Conservation (phyloP, 805 yeast genomes). For the Ogataea saltuana region DNA sequence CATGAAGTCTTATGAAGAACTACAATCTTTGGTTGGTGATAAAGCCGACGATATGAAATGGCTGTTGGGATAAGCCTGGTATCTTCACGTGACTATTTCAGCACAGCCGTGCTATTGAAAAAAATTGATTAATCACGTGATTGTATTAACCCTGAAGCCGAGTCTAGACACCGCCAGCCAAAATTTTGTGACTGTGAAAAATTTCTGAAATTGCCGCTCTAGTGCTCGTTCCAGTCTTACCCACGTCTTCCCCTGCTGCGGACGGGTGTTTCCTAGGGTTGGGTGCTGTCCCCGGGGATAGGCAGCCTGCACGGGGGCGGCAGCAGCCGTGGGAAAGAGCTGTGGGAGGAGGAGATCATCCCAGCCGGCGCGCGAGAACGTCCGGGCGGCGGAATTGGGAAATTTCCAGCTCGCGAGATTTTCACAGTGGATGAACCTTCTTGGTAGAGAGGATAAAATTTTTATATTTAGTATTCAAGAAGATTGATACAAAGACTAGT, state of each 20-base stretch:
- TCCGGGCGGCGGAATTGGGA: slow-evolving; percentile 3
- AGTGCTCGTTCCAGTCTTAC: not conserved
- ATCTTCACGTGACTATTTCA: slow-evolving; percentile 4
- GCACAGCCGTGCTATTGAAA: too few relatives aligned
- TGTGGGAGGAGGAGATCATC: not conserved
- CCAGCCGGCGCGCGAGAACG: too few relatives aligned
- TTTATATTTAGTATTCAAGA: slow-evolving; percentile 4
- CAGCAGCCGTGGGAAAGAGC: too few relatives aligned
- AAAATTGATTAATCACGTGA: slow-evolving; percentile 15
- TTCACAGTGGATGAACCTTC: slow-evolving; percentile 1
- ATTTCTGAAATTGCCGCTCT: slow-evolving; percentile 5
- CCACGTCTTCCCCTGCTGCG: not conserved
- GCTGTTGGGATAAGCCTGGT: slow-evolving; percentile 33
- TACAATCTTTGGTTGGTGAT: slow-evolving; percentile 40
- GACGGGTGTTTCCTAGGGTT: not conserved
- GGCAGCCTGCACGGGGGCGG: not conserved
- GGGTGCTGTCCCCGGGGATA: not conserved
- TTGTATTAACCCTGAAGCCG: slow-evolving; percentile 5
- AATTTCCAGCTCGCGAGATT: slow-evolving; percentile 9
- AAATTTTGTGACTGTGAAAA: slow-evolving; percentile 13
- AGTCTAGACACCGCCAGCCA: not conserved
- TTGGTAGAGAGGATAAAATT: slow-evolving; percentile 4
- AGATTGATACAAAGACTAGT: not conserved
- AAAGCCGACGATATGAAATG: slow-evolving; percentile 39
- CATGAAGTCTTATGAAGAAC: slow-evolving; percentile 37